These are phyloP conservation scores for Yamadazyma kitorensis DNA, from an alignment of 805 yeast genomes.

Conservation along the genomic window DNA sequence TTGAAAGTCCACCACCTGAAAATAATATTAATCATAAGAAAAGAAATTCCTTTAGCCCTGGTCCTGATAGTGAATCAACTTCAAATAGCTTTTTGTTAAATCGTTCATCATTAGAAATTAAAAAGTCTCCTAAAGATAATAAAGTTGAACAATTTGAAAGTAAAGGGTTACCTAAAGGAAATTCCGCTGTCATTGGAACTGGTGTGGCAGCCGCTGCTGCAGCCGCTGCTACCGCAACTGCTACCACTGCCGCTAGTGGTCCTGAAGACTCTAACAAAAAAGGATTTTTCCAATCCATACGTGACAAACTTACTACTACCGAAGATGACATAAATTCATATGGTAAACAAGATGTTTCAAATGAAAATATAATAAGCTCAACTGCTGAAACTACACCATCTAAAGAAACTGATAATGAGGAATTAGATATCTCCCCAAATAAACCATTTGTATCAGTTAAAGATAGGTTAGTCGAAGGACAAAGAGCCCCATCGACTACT, in stretches of 20 bases:
- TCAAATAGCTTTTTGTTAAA: constrained; percentile 15
- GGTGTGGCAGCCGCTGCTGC: constrained; percentile 7
- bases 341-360: constrained; percentile 14
- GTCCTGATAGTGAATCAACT: constrained; percentile 8
- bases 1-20: constrained; percentile 26
- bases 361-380: constrained; percentile 15
- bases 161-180: background rate
- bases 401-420: constrained; percentile 15
- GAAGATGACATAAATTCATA: constrained; percentile 3
- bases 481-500: constrained; percentile 12
- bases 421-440: constrained; percentile 9
- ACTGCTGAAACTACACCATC: constrained; percentile 35
- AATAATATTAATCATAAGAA: constrained; percentile 13
- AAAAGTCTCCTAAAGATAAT: constrained; percentile 10
- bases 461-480: constrained; percentile 6
- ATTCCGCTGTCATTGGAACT: constrained; percentile 5
- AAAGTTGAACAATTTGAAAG: background rate
- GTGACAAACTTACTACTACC: constrained; percentile 26
- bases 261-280: constrained; percentile 16
- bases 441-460: constrained; percentile 8
- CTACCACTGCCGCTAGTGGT: constrained; percentile 10
- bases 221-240: constrained; percentile 10
- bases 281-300: constrained; percentile 34
- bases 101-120: constrained; percentile 16
- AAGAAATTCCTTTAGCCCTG: constrained; percentile 15